phyloP scores from a whole-genome alignment of 768 basidiomycete species.

The Rhodotorula diobovata region DNA sequence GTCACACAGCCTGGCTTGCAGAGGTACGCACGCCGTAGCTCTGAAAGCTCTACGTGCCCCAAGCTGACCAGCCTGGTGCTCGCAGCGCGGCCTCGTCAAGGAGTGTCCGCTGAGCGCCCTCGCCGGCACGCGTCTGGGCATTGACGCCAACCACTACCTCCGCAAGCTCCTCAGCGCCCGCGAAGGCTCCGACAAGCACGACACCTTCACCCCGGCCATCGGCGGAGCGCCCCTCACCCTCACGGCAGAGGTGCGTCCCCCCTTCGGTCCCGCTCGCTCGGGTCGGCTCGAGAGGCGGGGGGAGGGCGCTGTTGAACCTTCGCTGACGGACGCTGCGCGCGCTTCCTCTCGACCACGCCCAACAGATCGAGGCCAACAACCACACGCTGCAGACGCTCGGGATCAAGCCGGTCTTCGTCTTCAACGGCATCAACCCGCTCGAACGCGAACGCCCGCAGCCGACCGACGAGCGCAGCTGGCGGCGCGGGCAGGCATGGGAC shows the following conservation, averaged over 20 bases:
- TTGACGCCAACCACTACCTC: conserved; percentile 90
- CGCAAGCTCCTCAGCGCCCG: conserved; percentile 62
- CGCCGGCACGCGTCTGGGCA: conserved; percentile 87
- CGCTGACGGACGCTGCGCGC: no score
- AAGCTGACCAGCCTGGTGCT: background rate
- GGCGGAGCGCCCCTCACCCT: conserved; percentile 90
- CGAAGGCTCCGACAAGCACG: conserved; percentile 63
- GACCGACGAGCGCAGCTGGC: conserved; percentile 43
- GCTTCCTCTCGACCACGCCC: no score
- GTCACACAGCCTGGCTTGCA: conserved; percentile 24
- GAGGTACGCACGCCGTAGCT: conserved; percentile 9
- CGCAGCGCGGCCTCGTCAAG: conserved; percentile 73
- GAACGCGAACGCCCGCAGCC: conserved; percentile 43
- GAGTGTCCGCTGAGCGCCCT: conserved; percentile 73
- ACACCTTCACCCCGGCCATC: conserved; percentile 88
- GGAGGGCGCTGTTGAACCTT: no score
- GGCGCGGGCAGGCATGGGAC: conserved; percentile 73
- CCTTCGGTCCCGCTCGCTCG: no score
- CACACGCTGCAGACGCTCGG: conserved; percentile 80
- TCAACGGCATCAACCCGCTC: conserved; percentile 75
- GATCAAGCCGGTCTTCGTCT: conserved; percentile 99
- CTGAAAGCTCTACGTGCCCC: no score
- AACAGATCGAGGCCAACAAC: conserved; percentile 79
- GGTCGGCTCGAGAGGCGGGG: background rate
- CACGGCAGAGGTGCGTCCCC: conserved; percentile 48